Evolutionary conservation across 179 eudicot genomes (phyloP), one percentile per base, ranked within the genome.

Genomic region (Amaranthus tricolor): DNA sequence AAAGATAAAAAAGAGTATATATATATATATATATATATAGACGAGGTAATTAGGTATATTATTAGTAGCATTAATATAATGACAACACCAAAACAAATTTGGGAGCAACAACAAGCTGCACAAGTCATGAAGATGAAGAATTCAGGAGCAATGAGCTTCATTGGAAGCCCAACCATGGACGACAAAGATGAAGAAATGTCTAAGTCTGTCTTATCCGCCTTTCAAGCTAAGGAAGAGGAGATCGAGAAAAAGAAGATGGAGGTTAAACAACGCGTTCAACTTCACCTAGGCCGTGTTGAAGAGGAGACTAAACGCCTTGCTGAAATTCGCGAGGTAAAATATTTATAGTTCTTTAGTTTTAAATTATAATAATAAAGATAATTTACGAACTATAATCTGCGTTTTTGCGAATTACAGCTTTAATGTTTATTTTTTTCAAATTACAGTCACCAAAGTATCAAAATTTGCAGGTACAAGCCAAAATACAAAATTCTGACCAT

Each of bases 231-330:
- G 79, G 88, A 87, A 71, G 86, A 87, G 21, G 87, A 79, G 79
- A 90, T 90, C 69, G 81, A 90, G 80, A 88, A 84, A 83, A 88
- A 79, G 68, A 83, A 80, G 87, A 79, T 66, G 91, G 87, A 66
- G 82, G 83, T 79, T 17, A 83, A 68, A 53, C 89, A 82, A 72
- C 91, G 83, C 44, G 90, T 93, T 78, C 89, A 89, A 43, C 90
- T 90, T 77, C 92, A 88, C 31, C 75, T 91, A 62, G 96, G 98
- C 40, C 98, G 96, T 17, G 95, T 86, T 16, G 98, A 88, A 65
- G 87, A 82, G 62, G 96, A 93, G 77, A 89, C 96, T 70, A 93
- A 91, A 71, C 89, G 90, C 47, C 84, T 93, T 60, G 91, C 94
- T 68, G 88, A 88, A 50, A 93, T 93, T 77, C 93, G 90, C 3